These are phyloP conservation scores for Lactifluus subvellereus DNA, from an alignment of 768 basidiomycete genomes.

Conservation along the genomic window DNA sequence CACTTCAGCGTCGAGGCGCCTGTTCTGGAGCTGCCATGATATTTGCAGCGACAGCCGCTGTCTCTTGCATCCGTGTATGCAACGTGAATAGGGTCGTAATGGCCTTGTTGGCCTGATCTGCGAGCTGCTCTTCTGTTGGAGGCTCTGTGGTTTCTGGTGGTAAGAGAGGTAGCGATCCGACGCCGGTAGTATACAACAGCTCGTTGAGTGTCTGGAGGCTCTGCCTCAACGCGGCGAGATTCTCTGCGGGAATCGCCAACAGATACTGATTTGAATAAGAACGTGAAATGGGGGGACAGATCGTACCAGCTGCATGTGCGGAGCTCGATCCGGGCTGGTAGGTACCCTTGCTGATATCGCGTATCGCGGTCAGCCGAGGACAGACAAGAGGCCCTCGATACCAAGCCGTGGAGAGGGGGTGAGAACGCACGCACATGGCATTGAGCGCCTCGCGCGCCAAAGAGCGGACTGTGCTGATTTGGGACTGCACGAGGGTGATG, in stretches of 20 bases:
- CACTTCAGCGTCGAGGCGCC: conserved; percentile 10
- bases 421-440: conserved; percentile 19
- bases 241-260: conserved; percentile 1
- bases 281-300: neutral
- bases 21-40: conserved; percentile 18
- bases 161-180: conserved; percentile 22
- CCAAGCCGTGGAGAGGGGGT: neutral
- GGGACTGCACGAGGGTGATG: conserved; percentile 14
- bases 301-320: conserved; percentile 15
- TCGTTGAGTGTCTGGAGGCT: conserved; percentile 13
- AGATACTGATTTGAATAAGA: neutral
- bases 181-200: conserved; percentile 13
- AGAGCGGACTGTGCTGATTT: conserved; percentile 14
- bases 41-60: conserved; percentile 18
- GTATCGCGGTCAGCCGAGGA: neutral
- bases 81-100: conserved; percentile 10
- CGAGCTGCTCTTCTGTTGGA: conserved; percentile 20
- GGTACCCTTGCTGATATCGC: conserved; percentile 11
- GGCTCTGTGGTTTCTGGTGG: conserved; percentile 7
- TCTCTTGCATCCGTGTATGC: conserved; percentile 18
- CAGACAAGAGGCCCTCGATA: neutral
- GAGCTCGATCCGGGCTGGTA: conserved; percentile 20
- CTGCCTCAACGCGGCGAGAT: conserved; percentile 15
- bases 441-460: conserved; percentile 21
- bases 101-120: conserved; percentile 21